These are phyloP conservation scores for Coelastrella sp. DNA, from an alignment of 139 green algal species.

Conservation along the genomic window DNA sequence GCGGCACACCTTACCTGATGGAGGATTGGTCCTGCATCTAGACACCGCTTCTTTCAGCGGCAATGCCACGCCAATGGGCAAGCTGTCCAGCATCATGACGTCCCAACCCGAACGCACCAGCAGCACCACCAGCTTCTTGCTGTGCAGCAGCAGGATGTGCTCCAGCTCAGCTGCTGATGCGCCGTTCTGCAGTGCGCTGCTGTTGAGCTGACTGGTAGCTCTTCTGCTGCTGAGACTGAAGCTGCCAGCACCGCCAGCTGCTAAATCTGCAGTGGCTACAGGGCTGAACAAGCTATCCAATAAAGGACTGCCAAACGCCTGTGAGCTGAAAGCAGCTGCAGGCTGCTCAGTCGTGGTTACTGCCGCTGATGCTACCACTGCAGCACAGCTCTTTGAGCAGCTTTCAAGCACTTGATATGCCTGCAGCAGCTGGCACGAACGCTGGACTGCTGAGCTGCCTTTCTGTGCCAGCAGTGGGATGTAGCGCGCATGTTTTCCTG, in stretches of 20 bases:
- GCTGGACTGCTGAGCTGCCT: neutral
- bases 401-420: constrained; percentile 43
- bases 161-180: constrained; percentile 36
- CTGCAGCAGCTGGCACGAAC: constrained; percentile 22
- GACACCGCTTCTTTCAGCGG: constrained; percentile 82
- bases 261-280: neutral
- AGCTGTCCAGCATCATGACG: constrained; percentile 67
- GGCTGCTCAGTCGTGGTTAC: neutral
- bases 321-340: neutral
- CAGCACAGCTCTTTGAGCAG: constrained; percentile 40
- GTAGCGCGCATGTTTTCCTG: neutral
- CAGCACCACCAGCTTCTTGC: constrained; percentile 52
- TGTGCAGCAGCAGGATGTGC: constrained; percentile 30
- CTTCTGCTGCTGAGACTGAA: neutral
- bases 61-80: constrained; percentile 83
- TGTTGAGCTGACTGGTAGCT: neutral
- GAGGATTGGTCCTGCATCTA: constrained; percentile 70
- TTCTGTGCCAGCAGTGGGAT: neutral
- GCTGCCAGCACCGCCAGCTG: neutral
- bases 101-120: constrained; percentile 69
- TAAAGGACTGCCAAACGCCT: neutral
- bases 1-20: constrained; percentile 54
- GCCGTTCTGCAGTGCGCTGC: neutral
- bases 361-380: neutral
- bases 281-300: neutral